Base-by-base conservation (phyloP, 371 early-diverging fungal species). In the Funneliformis caledonium region DNA sequence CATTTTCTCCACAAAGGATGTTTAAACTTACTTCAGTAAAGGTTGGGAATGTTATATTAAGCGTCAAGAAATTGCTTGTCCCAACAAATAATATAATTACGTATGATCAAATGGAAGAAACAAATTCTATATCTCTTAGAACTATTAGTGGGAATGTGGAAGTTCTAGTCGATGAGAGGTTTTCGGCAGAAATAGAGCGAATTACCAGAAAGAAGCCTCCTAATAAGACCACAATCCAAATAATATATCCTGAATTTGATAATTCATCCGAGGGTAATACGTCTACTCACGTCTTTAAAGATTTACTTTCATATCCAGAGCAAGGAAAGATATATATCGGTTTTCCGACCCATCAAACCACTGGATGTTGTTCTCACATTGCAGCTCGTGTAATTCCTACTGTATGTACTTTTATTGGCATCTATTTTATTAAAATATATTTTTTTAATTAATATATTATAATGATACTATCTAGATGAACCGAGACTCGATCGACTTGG, bases 311-410 rank as follows among this genome's bases (percentile, higher is more conserved):
- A 2, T 93, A 88, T 59, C 93, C 92, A 33, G 87, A 93, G 12
- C 96, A 96, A 82, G 97, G 97, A 0, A 86, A 91, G 37, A 89
- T 96, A 16, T 96, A 94, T 82, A 97, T 97, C 79, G 97, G 95
- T 0, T 96, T 97, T 81, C 93, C 94, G 0, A 96, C 96, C 5
- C 94, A 95, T 82, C 96, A 97, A 82, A 96, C 97, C 0, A 96
- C 97, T 0, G 97, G 97, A 9, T 94, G 92, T 83, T 88, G 91
- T 67, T 89, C 91, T 31, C 95, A 95, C 81, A 86, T 96, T 80
- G 95, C 95, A 0, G 95, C 92, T 14, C 93, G 94, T 12, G 89
- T 97, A 74, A 96, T 97, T 80, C 97, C 97, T 6, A 96, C 96
- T 16, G 95, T 91, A 67, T 77, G 62, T 82, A 50, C 22, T n/a